phyloP scores from a whole-genome alignment of 768 basidiomycete species.

The Filobasidium wieringae region DNA sequence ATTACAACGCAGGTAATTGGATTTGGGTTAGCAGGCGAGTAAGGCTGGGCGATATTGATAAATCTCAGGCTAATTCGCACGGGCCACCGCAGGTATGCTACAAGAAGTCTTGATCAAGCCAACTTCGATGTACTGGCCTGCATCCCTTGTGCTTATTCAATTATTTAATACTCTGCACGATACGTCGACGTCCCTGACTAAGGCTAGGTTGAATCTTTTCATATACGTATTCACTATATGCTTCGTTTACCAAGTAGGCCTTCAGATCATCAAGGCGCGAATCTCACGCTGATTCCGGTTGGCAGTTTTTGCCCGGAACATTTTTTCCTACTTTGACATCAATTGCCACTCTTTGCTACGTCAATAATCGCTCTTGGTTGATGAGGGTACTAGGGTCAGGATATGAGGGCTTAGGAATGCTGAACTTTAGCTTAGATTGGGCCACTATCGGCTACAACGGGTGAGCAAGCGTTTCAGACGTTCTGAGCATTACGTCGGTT shows the following conservation, averaged over 20 bases:
- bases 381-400: constrained; percentile 34
- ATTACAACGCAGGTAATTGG: constrained; percentile 40
- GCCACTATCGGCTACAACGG: constrained; percentile 31
- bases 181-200: constrained; percentile 10
- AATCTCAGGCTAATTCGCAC: not conserved
- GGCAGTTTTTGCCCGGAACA: constrained; percentile 37
- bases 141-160: constrained; percentile 33
- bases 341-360: constrained; percentile 33
- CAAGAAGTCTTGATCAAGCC: constrained; percentile 37
- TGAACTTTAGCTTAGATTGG: constrained; percentile 39
- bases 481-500: no score
- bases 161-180: constrained; percentile 39
- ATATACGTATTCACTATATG: not conserved
- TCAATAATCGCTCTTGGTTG: constrained; percentile 29
- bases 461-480: no score
- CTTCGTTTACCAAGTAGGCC: constrained; percentile 18
- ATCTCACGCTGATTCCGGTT: constrained; percentile 13
- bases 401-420: constrained; percentile 35
- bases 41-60: not conserved
- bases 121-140: constrained; percentile 37
- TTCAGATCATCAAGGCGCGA: constrained; percentile 20
- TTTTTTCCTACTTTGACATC: constrained; percentile 38
- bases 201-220: constrained; percentile 14
- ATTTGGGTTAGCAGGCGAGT: constrained; percentile 36
- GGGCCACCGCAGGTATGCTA: constrained; percentile 23